Evolutionary conservation across 306 rosid species (phyloP), one percentile per base, ranked within the genome.

Genomic region (Trifolium dubium): DNA sequence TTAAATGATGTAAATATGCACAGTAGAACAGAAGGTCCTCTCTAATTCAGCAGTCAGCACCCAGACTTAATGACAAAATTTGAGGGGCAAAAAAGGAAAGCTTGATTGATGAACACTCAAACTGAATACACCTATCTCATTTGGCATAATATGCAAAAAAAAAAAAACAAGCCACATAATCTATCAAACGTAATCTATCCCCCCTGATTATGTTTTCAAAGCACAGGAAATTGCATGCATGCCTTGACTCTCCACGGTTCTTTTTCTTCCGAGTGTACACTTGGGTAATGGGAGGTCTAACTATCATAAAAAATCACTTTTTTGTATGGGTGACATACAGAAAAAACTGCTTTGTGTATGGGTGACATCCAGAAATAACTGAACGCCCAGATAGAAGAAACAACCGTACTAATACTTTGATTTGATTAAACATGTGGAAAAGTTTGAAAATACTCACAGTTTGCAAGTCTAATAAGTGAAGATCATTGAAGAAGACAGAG

Each of bases 381-480:
- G 72, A 75, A 64, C 35, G 10, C 43, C 59, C 29, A 60, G 64
- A 75, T 69, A 71, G 44, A 58, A 70, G 73, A 59, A 64, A 70
- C 35, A 60, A 59, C 63, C 64, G 79, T 40, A 55, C 43, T 44
- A 47, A 70, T 15, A 68, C 17, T 49, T 74, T n/a, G 32, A 63
- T 56, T 32, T 15, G 28, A 50, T 59, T 31, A 31, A 49, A 37
- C 17, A 44, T 32, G 74, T 56, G 50, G 13, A 54, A 11, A 37
- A 74, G 37, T 41, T 44, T 23, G 58, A 13, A 70, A 13, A 63
- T 18, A 74, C 98, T 87, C 78, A 95, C 99, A 12, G 96, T 83
- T 79, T 85, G 89, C 84, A 92, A 75, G 86, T 95, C 99, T 77
- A 95, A 87, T 37, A 95, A 82, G 78, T 90, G 96, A 73, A 92